Evolutionary conservation across 129 eudicot species (phyloP), one percentile per base, ranked within the genome.

Genomic region (Centrapalus pauciflorus): DNA sequence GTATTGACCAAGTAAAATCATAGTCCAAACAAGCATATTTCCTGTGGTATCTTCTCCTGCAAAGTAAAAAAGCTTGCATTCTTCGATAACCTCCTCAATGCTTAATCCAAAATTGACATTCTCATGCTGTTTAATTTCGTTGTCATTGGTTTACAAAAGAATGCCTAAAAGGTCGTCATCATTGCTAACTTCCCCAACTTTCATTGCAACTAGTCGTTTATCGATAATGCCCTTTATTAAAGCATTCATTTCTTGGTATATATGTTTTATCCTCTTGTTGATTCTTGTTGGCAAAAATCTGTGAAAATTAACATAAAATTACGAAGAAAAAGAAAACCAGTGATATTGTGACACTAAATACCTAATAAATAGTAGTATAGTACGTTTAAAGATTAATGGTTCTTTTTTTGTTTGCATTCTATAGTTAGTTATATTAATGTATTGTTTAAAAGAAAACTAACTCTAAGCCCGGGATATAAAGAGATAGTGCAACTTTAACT

Each of bases 401-500:
- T 40, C 0, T 0, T 40, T 40, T 40, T 43, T 43, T 12, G 3
- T 45, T 20, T 45, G n/a, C 21, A 0, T 45, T 4, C 16, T 37
- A n/a, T n/a, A n/a, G n/a, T n/a, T n/a, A n/a, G n/a, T n/a, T n/a
- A n/a, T n/a, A 17, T 21, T 6, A 1, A 43, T 10, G 14, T 43
- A 43, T 10, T 10, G 0, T 21, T 20, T 1, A 0, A 61, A 61
- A 37, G 7, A n/a, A 9, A 16, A 10, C 57, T 75, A 37, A 80
- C 93, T 83, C 82, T 80, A 69, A 70, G 75, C 93, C 88, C 0
- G 88, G 93, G 67, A 85, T 55, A 55, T 82, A 85, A 70, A 77
- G 70, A 2, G 85, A 79, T 37, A 70, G 77, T 40, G 54, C 7
- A 57, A 62, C 72, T 33, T 77, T 78, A 11, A 55, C 30, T 1